phyloP scores from a whole-genome alignment of 1,139 yeast species.

The Nadsonia commutata region DNA sequence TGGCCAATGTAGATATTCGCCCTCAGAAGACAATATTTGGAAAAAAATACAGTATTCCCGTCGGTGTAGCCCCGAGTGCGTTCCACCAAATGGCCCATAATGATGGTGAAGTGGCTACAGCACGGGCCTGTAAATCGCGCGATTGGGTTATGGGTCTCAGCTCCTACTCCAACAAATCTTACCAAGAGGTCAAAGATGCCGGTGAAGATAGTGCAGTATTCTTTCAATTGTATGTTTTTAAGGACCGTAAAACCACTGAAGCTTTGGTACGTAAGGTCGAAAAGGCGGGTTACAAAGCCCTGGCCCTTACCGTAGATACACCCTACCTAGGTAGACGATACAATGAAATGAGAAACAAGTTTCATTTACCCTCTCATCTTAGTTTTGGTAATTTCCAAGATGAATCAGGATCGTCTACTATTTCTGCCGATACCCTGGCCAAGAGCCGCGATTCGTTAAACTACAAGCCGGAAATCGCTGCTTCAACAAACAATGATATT shows the following conservation, averaged over 20 bases:
- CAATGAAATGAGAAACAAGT: conserved; percentile 34
- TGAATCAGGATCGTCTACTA: conserved; percentile 18
- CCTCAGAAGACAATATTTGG: conserved; percentile 29
- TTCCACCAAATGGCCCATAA: conserved; percentile 49
- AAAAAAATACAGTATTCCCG: conserved; percentile 31
- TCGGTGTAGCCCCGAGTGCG: conserved; percentile 55
- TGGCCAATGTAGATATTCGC: conserved; percentile 24
- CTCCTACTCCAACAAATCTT: conserved; percentile 20
- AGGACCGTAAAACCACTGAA: conserved; percentile 29
- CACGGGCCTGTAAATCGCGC: conserved; percentile 19
- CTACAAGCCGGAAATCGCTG: conserved; percentile 9
- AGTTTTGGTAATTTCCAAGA: conserved; percentile 21
- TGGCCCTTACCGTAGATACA: conserved; percentile 54
- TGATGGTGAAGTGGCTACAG: conserved; percentile 41
- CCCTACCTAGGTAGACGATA: conserved; percentile 53
- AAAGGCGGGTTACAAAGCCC: conserved; percentile 39
- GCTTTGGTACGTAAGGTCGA: conserved; percentile 36
- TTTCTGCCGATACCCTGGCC: conserved; percentile 14
- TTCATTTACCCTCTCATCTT: conserved; percentile 27
- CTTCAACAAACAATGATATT: conserved; percentile 31
- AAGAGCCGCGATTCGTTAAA: too few relatives aligned
- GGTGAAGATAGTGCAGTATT: conserved; percentile 20
- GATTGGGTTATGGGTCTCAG: conserved; percentile 24
- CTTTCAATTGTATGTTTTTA: conserved; percentile 33
- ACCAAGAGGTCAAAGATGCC: conserved; percentile 21